A percentile compares a stretch with the other conserved stretches of the same genome.
These are phyloP conservation scores for Agaricus subrufescens DNA, from an alignment of 768 basidiomycete species.

Conservation along the genomic window DNA sequence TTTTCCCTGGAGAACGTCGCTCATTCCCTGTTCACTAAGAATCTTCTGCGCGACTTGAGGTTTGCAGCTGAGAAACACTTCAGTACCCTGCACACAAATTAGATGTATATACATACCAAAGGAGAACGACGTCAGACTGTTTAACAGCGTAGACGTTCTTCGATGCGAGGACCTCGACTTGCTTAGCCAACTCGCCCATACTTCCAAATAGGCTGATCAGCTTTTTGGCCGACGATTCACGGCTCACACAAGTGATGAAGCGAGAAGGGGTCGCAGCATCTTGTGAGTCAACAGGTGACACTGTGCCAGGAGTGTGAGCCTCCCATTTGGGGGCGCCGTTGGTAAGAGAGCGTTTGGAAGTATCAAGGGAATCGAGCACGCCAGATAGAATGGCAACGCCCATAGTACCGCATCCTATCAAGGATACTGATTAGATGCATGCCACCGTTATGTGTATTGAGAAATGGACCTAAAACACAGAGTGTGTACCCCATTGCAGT, in stretches of 20 bases:
- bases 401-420: conserved; percentile 95
- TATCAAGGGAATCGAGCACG: conserved; percentile 77
- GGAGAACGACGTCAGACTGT: conserved; percentile 78
- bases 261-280: conserved; percentile 73
- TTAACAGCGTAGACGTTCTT: conserved; percentile 70
- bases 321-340: conserved; percentile 49
- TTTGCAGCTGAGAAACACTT: conserved; percentile 65
- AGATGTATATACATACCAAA: conserved; percentile 57
- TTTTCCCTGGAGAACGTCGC: conserved; percentile 82
- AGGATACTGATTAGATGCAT: conserved; percentile 12
- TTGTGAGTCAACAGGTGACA: conserved; percentile 56
- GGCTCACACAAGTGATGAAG: conserved; percentile 86
- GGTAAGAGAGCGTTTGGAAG: conserved; percentile 14
- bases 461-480: conserved; percentile 68
- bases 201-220: conserved; percentile 56
- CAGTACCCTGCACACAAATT: neutral
- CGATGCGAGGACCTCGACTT: conserved; percentile 66
- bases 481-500: conserved; percentile 86
- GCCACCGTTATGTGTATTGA: conserved; percentile 2
- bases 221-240: conserved; percentile 68
- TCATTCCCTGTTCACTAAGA: conserved; percentile 69
- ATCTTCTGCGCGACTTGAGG: conserved; percentile 82
- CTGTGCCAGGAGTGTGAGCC: conserved; percentile 66
- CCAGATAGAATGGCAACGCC: conserved; percentile 94
- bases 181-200: conserved; percentile 54